Evolutionary conservation across 768 basidiomycete species (phyloP).

Genomic region (Agrocybe praecox): DNA sequence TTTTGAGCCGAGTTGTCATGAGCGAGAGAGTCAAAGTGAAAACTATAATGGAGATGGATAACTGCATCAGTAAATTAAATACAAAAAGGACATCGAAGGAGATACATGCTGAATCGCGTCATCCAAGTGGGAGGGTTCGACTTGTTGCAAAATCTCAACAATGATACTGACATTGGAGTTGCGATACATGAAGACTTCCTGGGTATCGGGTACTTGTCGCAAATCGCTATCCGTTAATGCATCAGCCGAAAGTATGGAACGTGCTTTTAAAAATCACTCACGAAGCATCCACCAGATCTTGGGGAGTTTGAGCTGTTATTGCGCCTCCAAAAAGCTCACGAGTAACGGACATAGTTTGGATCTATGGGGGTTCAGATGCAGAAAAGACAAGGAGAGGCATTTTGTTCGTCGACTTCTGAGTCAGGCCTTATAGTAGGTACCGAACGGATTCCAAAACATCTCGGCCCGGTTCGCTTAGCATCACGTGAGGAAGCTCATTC

Average conservation of each 20-base stretch:
- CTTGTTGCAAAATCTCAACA: constrained; percentile 81
- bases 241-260: background rate
- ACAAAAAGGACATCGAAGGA: constrained; percentile 1
- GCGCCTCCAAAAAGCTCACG: constrained; percentile 86
- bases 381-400: background rate
- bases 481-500: constrained; percentile 1
- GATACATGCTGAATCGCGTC: constrained; percentile 70
- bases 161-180: constrained; percentile 74
- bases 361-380: background rate
- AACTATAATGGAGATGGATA: constrained; percentile 49
- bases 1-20: constrained; percentile 83
- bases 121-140: constrained; percentile 52
- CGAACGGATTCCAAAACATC: background rate
- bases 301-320: constrained; percentile 63
- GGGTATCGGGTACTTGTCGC: constrained; percentile 92
- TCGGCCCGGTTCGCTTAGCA: background rate
- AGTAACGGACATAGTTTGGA: constrained; percentile 19
- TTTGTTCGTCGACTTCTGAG: background rate
- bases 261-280: constrained; percentile 43
- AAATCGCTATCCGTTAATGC: constrained; percentile 34
- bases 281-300: constrained; percentile 81
- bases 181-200: constrained; percentile 87
- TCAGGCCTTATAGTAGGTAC: background rate
- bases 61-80: background rate
- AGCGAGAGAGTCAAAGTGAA: constrained; percentile 88